Conservation (phyloP, 2,329 filamentous ascomycete genomes). For the Aspergillus quadrilineatus region DNA sequence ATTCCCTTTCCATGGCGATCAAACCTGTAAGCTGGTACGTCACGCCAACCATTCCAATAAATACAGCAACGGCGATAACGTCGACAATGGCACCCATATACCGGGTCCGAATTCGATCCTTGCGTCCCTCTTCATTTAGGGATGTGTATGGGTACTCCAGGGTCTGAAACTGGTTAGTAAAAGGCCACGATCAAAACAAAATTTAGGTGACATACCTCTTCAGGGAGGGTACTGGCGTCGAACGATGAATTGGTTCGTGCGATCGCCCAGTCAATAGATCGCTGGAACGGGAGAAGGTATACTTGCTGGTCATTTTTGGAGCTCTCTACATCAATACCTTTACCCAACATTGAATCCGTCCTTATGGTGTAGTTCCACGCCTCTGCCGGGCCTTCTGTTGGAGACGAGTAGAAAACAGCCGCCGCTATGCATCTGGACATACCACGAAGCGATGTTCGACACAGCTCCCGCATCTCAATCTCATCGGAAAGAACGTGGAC, state of each 20-base stretch:
- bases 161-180: constrained; percentile 29
- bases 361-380: constrained; percentile 86
- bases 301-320: constrained; percentile 71
- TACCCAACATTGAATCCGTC: constrained; percentile 69
- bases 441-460: constrained; percentile 63
- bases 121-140: constrained; percentile 65
- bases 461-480: constrained; percentile 61
- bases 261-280: constrained; percentile 74
- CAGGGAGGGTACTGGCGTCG: constrained; percentile 42
- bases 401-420: constrained; percentile 72
- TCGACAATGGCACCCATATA: constrained; percentile 75
- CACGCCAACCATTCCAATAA: constrained; percentile 76
- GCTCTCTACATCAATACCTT: constrained; percentile 63
- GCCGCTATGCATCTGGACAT: constrained; percentile 72
- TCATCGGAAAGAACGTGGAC: constrained; percentile 57
- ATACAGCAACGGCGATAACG: constrained; percentile 74
- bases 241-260: constrained; percentile 52
- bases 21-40: constrained; percentile 85
- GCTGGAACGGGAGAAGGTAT: constrained; percentile 76
- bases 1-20: constrained; percentile 80
- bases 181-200: not conserved
- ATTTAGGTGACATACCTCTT: constrained; percentile 23
- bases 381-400: constrained; percentile 63
- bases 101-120: constrained; percentile 61
- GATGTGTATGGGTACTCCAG: constrained; percentile 76